Evolutionary conservation across 2,329 filamentous ascomycete genomes (phyloP).

Genomic region (Colletotrichum camelliae): DNA sequence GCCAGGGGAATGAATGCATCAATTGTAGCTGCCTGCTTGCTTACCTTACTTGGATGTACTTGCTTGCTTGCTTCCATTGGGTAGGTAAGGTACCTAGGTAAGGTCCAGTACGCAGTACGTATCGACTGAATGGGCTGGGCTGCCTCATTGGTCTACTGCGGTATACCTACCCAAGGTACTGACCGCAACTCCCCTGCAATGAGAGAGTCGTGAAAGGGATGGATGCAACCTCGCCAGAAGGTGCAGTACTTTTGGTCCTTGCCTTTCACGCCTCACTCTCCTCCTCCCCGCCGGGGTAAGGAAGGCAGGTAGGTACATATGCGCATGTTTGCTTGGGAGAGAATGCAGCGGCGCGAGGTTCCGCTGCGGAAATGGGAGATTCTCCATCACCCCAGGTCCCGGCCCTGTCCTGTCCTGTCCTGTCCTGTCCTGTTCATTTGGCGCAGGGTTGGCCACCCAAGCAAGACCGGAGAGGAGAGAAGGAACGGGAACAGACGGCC

Average conservation of each 20-base stretch:
- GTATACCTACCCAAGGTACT: too few relatives aligned
- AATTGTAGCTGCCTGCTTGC: neutral
- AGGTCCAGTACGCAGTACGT: neutral
- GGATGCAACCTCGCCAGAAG: neutral
- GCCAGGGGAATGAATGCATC: neutral
- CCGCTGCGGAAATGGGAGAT: neutral
- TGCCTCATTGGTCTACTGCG: neutral
- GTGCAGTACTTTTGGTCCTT: neutral
- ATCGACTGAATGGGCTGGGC: neutral
- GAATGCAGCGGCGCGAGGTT: neutral
- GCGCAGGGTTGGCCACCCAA: neutral
- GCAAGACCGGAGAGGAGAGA: neutral
- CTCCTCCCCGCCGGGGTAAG: neutral
- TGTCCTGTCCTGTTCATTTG: neutral
- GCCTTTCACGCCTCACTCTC: neutral
- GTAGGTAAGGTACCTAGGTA: neutral
- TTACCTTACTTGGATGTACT: too few relatives aligned
- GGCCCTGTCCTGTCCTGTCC: too few relatives aligned
- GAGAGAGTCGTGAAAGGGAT: neutral
- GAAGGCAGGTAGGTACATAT: neutral
- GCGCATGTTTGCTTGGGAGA: neutral
- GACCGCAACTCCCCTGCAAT: neutral
- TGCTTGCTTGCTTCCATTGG: neutral
- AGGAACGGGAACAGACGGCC: neutral
- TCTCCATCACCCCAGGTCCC: neutral